These are phyloP conservation scores for Neoboletus brunneissimus DNA, from an alignment of 768 basidiomycete species.

Conservation along the genomic window DNA sequence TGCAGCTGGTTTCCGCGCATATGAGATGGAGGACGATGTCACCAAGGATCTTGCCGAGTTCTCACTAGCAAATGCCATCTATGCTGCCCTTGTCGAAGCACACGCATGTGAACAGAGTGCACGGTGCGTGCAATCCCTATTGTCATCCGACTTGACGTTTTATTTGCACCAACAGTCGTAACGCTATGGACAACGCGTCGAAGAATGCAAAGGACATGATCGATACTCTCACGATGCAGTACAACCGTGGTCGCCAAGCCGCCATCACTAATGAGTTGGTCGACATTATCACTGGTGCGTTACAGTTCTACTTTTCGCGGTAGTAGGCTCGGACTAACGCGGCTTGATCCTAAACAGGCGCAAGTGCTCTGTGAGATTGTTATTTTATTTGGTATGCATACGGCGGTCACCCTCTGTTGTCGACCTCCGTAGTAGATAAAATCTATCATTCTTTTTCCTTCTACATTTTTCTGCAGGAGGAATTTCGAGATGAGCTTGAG, in stretches of 20 bases:
- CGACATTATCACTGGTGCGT: conserved; percentile 85
- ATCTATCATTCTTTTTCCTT: conserved; percentile 18
- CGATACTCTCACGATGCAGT: conserved; percentile 79
- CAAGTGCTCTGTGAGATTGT: conserved; percentile 44
- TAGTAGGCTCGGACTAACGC: neutral
- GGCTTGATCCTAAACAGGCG: conserved; percentile 33
- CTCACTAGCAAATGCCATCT: conserved; percentile 94
- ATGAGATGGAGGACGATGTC: conserved; percentile 97
- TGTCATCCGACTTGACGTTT: neutral
- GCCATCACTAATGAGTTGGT: conserved; percentile 95
- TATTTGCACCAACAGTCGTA: conserved; percentile 51
- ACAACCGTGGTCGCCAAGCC: conserved; percentile 98
- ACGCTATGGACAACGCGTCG: conserved; percentile 99
- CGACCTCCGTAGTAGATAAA: conserved; percentile 20
- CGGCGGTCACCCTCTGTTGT: conserved; percentile 11
- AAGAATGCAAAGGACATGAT: conserved; percentile 99
- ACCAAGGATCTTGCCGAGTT: conserved; percentile 94
- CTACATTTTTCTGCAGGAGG: neutral
- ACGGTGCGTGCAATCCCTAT: conserved; percentile 48
- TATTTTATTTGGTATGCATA: conserved; percentile 13
- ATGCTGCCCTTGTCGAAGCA: conserved; percentile 88
- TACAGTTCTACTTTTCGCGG: neutral
- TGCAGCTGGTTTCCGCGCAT: conserved; percentile 84
- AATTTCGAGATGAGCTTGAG: neutral
- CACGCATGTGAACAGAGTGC: conserved; percentile 95